Base-by-base conservation (phyloP, 2,329 filamentous ascomycete genomes). In the Aphanocladium album region DNA sequence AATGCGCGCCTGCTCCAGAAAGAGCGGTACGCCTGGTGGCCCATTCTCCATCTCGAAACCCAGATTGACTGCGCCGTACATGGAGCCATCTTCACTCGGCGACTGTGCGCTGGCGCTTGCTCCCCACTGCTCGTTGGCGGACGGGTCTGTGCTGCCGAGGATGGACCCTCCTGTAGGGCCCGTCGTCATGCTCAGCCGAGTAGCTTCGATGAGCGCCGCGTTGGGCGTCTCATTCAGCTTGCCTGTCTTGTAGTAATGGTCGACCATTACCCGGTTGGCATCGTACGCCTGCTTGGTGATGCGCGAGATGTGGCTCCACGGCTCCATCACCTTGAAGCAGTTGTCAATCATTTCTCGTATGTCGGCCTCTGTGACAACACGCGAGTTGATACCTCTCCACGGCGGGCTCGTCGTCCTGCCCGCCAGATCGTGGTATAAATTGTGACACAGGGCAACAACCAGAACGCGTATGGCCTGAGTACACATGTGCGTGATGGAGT, bases 391-490 rank as follows among this genome's bases (percentile, higher is more conserved):
- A 23, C 70, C 67, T 33, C 70, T 67, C 69, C 72, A 74, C 2
- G 74, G 65, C 5, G 75, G 74, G 8, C 72, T 74, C 1, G 74
- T 76, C 17, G 73, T 75, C 23, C 71, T 67, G 3, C 72, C 68
- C 2, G 67, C 67, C 14, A 77, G 61, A 43, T 76, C 67, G 47
- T 67, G 66, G 59, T 73, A 76, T 5, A 77, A 65, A 17, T 67
- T 64, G 55, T 76, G 69, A 50, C 75, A 70, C 30, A 72, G 63
- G 23, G 75, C 73, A 17, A 72, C 67, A 35, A 77, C 62, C 19
- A 77, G 65, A 14, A 77, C 69, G 11, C 69, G 67, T 6, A 73
- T 65, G 19, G 67, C 68, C 19, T 71, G 68, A 2, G 69, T 70
- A 7, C 66, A 67, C 61, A 73, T 67, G 35, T 73, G 70, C n/a